Evolutionary conservation across 306 rosid species (phyloP).

Genomic region (cucumber (Cucumis sativus)): DNA sequence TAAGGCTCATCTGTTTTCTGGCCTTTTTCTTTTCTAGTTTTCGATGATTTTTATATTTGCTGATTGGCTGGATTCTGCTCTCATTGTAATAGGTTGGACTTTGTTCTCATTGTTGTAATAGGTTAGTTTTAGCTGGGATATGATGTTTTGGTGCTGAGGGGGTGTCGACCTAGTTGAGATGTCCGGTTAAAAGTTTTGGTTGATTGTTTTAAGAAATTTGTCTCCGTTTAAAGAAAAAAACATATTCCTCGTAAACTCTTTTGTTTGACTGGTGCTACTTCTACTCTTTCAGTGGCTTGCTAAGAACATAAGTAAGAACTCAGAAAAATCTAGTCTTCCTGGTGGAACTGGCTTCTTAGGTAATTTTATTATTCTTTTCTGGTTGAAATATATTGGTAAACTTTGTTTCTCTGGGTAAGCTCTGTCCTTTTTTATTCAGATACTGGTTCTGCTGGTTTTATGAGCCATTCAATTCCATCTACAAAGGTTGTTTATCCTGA

Average conservation of each 20-base stretch:
- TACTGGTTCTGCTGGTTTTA: slow-evolving; percentile 23
- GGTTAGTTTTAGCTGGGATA: no score
- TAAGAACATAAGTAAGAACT: slow-evolving; percentile 45
- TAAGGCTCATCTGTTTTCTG: no score
- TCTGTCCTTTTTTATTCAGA: slow-evolving; percentile 29
- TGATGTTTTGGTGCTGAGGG: no score
- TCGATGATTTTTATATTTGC: no score
- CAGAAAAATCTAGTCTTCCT: slow-evolving; percentile 32
- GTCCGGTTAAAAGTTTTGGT: no score
- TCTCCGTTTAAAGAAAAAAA: no score
- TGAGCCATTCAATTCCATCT: slow-evolving; percentile 31
- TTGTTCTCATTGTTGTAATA: no score
- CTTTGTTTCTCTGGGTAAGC: neutral
- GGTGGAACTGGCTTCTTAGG: slow-evolving; percentile 47
- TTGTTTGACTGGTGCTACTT: slow-evolving; percentile 9
- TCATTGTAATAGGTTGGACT: no score
- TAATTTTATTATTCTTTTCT: slow-evolving; percentile 15
- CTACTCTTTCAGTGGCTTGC: slow-evolving; percentile 60
- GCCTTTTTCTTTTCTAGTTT: no score
- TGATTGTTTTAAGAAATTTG: no score
- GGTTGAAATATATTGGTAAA: neutral
- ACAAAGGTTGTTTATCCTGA: slow-evolving; percentile 64
- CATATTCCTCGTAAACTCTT: neutral
- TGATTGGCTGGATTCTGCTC: no score
- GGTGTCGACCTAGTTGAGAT: no score